phyloP scores from a whole-genome alignment of 257 asterid species.

The Ballota nigra region DNA sequence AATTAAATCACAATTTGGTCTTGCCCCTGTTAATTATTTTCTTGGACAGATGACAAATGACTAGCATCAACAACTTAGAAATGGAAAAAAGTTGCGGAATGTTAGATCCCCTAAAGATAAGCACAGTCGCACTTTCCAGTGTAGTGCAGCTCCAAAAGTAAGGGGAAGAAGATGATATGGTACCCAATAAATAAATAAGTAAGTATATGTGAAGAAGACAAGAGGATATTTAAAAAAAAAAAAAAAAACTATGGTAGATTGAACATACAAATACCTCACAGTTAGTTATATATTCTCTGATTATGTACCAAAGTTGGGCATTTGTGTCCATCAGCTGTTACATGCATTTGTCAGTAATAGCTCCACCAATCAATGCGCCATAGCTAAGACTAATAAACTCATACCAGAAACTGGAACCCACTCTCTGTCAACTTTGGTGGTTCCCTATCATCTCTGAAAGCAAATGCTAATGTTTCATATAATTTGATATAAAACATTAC shows the following conservation, averaged over 20 bases:
- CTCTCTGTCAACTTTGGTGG: conserved; percentile 85
- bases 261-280: conserved; percentile 65
- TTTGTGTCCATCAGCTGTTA: conserved; percentile 95
- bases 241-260: background rate
- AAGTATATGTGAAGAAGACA: background rate
- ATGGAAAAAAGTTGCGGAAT: background rate
- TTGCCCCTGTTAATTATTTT: background rate
- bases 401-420: conserved; percentile 97
- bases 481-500: conserved; percentile 21
- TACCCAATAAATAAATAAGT: background rate
- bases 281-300: conserved; percentile 91
- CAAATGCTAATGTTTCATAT: conserved; percentile 26
- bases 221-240: background rate
- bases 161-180: background rate
- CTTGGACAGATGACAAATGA: background rate
- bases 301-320: conserved; percentile 98
- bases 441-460: conserved; percentile 87
- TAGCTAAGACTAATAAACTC: conserved; percentile 29
- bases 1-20: conserved; percentile 7
- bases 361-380: conserved; percentile 29
- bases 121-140: background rate
- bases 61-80: background rate
- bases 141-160: background rate
- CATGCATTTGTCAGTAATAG: conserved; percentile 35
- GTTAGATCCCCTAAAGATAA: background rate